Evolutionary conservation across 805 yeast genomes (phyloP), one percentile per base, ranked within the genome.

Genomic region (Metschnikowia continentalis): DNA sequence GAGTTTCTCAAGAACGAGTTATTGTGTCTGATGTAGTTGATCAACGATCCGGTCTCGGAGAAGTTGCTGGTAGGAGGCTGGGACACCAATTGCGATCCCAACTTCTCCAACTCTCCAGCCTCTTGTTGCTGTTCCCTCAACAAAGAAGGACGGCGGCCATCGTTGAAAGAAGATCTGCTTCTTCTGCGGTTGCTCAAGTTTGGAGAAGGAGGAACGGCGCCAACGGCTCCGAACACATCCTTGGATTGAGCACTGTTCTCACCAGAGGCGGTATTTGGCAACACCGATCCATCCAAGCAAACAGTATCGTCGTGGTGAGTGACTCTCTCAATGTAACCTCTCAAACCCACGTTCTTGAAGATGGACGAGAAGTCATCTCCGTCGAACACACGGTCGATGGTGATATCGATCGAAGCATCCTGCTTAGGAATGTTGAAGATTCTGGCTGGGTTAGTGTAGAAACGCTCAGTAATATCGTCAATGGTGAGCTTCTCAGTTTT

Each of bases 1-100:
- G 91, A 87, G 69, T 84, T 86, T 66, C 96, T 83, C 69, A 90
- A 78, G 81, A 92, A 94, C 58, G 96, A 90, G 71, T 92, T 92
- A 75, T 88, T 83, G 60, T 79, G 72, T 67, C 95, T 84, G 66
- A 94, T 83, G 70, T 83, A 81, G 54, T 84, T 81, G 57, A 82
- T 78, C 61, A 94, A 79, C 32, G 94, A 91, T 63, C 91, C 84
- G 59, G 91, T 86, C 54, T 89, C 88, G 38, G 84, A 76, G 54
- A 87, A 72, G 62, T 84, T 86, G 55, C 83, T 79, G 61, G 90
- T 86, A 46, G 82, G 82, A 60, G 87, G 88, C 63, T 82, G 84
- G 5, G 84, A 78, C 66, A 88, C 90, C 64, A 87, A 76, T 61
- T 83, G 86, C 48, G 87, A 79, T 50, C 88, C 87, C 59, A 74